Evolutionary conservation across 2,329 filamentous ascomycete genomes (phyloP), one percentile per base, ranked within the genome.

Genomic region (Byssoonygena ceratinophila): DNA sequence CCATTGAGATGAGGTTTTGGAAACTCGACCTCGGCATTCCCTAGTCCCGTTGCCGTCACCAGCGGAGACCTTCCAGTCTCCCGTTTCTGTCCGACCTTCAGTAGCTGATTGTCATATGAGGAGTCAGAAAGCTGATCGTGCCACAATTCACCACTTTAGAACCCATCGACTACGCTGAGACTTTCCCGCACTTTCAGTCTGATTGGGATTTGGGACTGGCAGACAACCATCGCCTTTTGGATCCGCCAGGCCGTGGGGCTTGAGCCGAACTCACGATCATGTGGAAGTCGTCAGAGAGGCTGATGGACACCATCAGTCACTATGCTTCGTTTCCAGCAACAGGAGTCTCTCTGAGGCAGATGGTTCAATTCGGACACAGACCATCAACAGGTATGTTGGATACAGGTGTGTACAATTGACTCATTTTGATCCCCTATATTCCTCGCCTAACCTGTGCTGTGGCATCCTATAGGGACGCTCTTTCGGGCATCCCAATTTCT

Each of bases 401-500:
- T 47, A 52, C 41, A 52, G 50, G 50, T 52, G 50, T 52, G 50
- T 52, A 46, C 25, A 32, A 36, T 29, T 45, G 12, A 22, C 14
- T 45, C 31, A 2, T 34, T 18, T 20, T 37, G 5, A 22, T 11
- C 2, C 29, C 20, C 23, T n/a, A 5, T 12, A 11, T 9, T 7
- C n/a, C n/a, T 12, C n/a, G 11, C 6, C 12, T 27, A 29, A 44
- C 22, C 12, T 44, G 5, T 4, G n/a, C 40, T n/a, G 12, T 37
- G 20, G 39, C 20, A 20, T 9, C 9, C 1, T n/a, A 29, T 55
- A 92, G 91, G 91, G 60, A 98, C 92, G 50, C 78, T 98, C 53
- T 98, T 97, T 74, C 87, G 91, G 67, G 92, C 92, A 49, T 97
- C 92, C 23, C 92, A 97, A 74, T 98, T 98, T 72, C 83, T 98